Conservation (phyloP, 2,329 filamentous ascomycete genomes). For the Colletotrichum siamense region DNA sequence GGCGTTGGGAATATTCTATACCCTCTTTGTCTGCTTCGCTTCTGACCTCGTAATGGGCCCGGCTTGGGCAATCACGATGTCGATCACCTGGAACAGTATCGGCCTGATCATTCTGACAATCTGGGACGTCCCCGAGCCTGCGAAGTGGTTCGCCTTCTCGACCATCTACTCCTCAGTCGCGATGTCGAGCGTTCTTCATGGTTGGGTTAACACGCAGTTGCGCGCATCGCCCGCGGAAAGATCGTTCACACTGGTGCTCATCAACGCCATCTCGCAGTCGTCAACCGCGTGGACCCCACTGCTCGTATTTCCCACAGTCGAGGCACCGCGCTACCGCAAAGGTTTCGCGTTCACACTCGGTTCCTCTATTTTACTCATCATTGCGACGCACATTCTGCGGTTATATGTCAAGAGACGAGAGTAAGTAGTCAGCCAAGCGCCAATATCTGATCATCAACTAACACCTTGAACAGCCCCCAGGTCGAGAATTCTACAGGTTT, state of each 20-base stretch:
- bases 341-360: conserved; percentile 44
- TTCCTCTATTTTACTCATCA: conserved; percentile 1
- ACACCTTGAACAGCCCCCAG: not conserved
- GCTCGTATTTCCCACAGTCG: conserved; percentile 52
- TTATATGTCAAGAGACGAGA: conserved; percentile 9
- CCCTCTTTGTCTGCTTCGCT: conserved; percentile 10
- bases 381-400: conserved; percentile 1
- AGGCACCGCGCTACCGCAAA: conserved; percentile 47
- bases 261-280: conserved; percentile 52
- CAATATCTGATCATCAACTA: not conserved
- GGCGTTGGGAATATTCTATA: conserved; percentile 8
- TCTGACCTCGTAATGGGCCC: conserved; percentile 15
- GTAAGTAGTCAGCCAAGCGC: not conserved
- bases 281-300: conserved; percentile 62
- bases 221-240: conserved; percentile 2
- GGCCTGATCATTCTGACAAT: conserved; percentile 48
- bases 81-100: conserved; percentile 1
- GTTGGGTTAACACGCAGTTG: conserved; percentile 13
- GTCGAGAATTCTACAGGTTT: not conserved
- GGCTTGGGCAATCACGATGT: conserved; percentile 37
- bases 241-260: conserved; percentile 12
- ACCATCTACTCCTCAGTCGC: conserved; percentile 30
- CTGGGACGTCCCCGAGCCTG: conserved; percentile 61
- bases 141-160: conserved; percentile 58
- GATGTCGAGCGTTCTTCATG: conserved; percentile 12